Base-by-base conservation (phyloP, 768 basidiomycete genomes). In the Lyophyllum atratum region DNA sequence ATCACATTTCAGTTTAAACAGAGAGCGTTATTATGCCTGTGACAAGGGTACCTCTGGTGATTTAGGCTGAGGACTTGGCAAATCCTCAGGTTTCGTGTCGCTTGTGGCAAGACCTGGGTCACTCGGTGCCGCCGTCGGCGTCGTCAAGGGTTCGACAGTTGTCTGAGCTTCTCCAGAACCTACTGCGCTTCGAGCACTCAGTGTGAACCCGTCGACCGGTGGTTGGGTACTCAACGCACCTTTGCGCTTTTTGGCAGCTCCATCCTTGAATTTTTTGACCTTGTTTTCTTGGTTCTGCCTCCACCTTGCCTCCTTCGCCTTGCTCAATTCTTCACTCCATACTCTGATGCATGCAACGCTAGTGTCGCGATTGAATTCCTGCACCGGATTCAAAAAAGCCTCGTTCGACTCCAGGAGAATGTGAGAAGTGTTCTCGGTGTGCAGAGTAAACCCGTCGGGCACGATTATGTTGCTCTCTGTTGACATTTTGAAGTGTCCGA, bases 341-440 rank as follows among this genome's bases (percentile, higher is more conserved):
- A 87, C 85, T 28, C 86, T 80, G 54, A 99, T 98, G 61, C 90
- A 90, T 21, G 94, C 93, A 42, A 98, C 87, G 61, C 92, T 94
- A 45, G 93, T 71, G 73, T 99, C 97, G 37, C 97, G 82, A 74
- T 99, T 99, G 79, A 97, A 99, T 72, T 99, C 93, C 69, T 99
- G 97, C 12, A 98, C 89, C 6, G 97, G 96, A 68, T 99, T 99
- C 58, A 98, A 74, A 72, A 99, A 99, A 2, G 95, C 93, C 55
- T 91, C 89, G 60, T 93, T 90, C 8, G 82, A 79, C 5, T 87
- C 85, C 22, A 95, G 77, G 54, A 97, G 80, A 67, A 98, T 90
- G 66, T 84, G 85, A 0, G 91, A 84, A 2, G 82, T 86, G 70
- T 92, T 93, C 74, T 94, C 92, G 9, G 85, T 86, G 73, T 93